Conservation (phyloP, 2,329 filamentous ascomycete species). For the Metarhizium anisopliae region DNA sequence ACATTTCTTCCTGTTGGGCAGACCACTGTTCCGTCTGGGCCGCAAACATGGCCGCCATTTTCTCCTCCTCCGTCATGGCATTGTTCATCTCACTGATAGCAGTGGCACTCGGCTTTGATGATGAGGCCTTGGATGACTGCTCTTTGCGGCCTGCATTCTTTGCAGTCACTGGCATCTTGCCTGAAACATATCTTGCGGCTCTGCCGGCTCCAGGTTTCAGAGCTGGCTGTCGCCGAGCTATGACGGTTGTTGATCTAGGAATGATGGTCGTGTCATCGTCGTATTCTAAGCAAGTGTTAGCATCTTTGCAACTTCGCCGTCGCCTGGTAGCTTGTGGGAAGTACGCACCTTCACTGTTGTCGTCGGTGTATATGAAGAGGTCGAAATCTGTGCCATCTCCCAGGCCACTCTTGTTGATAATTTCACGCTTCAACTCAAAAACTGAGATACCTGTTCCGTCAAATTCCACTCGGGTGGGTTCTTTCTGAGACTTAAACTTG, state of each 20-base stretch:
- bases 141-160: slow-evolving; percentile 68
- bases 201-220: slow-evolving; percentile 77
- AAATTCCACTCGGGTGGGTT: slow-evolving; percentile 88
- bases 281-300: slow-evolving; percentile 56
- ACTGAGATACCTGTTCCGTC: slow-evolving; percentile 97
- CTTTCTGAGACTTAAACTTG: slow-evolving; percentile 99
- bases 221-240: slow-evolving; percentile 79
- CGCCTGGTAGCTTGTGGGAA: not conserved
- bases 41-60: slow-evolving; percentile 84
- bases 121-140: slow-evolving; percentile 47
- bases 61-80: slow-evolving; percentile 87
- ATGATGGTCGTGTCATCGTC: slow-evolving; percentile 98
- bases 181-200: slow-evolving; percentile 90
- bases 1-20: slow-evolving; percentile 86
- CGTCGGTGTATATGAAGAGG: slow-evolving; percentile 86
- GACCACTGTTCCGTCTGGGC: slow-evolving; percentile 88
- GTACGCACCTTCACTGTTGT: slow-evolving; percentile 74
- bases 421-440: slow-evolving; percentile 97
- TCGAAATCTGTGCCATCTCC: slow-evolving; percentile 97
- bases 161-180: slow-evolving; percentile 85
- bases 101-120: slow-evolving; percentile 46
- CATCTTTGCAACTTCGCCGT: slow-evolving; percentile 17
- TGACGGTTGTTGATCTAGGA: slow-evolving; percentile 85
- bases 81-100: slow-evolving; percentile 60
- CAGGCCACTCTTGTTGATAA: slow-evolving; percentile 86